Percentiles rank a stretch among this genome's conserved stretches.
Evolutionary conservation across 306 rosid species (phyloP).

Genomic region (Parietaria judaica): DNA sequence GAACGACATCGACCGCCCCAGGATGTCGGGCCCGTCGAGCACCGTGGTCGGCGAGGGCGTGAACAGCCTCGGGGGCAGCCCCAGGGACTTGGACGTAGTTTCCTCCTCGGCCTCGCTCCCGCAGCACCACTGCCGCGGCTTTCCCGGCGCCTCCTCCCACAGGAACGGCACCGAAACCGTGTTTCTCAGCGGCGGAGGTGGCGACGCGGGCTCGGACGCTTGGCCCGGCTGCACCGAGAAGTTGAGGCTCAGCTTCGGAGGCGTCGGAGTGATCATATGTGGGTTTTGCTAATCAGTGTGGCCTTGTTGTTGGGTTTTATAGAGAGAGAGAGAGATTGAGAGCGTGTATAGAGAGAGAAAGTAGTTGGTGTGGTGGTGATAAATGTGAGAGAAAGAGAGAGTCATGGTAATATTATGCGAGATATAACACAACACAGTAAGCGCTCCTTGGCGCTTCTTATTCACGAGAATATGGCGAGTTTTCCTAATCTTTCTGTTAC

Average conservation of each 20-base stretch:
- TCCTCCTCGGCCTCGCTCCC: not conserved
- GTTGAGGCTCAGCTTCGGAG: conserved; percentile 31
- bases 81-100: conserved; percentile 36
- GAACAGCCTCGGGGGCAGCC: conserved; percentile 77
- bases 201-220: conserved; percentile 19
- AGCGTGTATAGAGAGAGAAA: conserved; percentile 19
- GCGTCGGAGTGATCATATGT: not conserved
- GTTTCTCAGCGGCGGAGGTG: conserved; percentile 36
- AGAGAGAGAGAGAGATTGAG: conserved; percentile 2
- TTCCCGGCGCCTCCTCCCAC: conserved; percentile 99
- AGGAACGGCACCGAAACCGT: conserved; percentile 64
- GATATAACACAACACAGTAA: conserved; percentile 19
- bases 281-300: not conserved
- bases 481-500: not conserved
- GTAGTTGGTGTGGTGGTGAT: conserved; percentile 21
- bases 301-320: conserved; percentile 14
- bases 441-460: conserved; percentile 70
- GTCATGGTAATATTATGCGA: conserved; percentile 26
- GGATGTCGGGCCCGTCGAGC: conserved; percentile 49
- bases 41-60: conserved; percentile 61
- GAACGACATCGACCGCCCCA: conserved; percentile 54
- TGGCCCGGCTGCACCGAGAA: conserved; percentile 38
- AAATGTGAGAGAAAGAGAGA: conserved; percentile 7
- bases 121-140: conserved; percentile 32
- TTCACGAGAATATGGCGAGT: conserved; percentile 53